phyloP scores from a whole-genome alignment of 2,329 filamentous ascomycete genomes.

The Grosmannia serpens region DNA sequence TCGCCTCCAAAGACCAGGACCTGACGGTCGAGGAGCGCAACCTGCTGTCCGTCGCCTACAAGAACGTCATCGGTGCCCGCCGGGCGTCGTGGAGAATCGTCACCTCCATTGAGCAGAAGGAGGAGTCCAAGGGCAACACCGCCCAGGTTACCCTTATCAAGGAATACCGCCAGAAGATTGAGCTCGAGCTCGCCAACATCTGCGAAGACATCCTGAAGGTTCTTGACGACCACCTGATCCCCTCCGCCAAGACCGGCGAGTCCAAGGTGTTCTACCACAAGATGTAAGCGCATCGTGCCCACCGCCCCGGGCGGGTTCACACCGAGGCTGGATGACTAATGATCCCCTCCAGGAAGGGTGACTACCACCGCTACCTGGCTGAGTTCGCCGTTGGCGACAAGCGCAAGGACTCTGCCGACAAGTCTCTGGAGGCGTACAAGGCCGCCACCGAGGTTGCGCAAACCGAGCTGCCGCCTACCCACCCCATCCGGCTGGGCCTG shows the following conservation, averaged over 20 bases:
- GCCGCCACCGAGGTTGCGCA: conserved; percentile 79
- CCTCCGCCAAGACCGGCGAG: conserved; percentile 87
- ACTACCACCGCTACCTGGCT: conserved; percentile 97
- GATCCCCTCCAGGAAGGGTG: conserved; percentile 69
- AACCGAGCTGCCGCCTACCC: conserved; percentile 80
- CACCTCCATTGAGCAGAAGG: conserved; percentile 98
- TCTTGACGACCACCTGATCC: conserved; percentile 86
- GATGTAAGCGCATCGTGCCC: conserved; percentile 50
- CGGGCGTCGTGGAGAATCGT: conserved; percentile 98
- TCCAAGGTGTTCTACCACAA: conserved; percentile 99
- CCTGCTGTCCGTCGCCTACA: conserved; percentile 95
- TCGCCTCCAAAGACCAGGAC: conserved; percentile 76
- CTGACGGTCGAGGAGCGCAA: conserved; percentile 92
- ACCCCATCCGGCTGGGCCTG: conserved; percentile 86
- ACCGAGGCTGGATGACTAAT: not conserved
- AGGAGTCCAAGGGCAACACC: conserved; percentile 97
- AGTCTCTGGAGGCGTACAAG: conserved; percentile 96
- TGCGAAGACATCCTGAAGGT: conserved; percentile 96
- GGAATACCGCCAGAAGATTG: conserved; percentile 98
- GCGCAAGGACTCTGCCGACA: conserved; percentile 88
- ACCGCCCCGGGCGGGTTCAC: not conserved
- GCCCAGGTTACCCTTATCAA: conserved; percentile 85
- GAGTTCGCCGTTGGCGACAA: conserved; percentile 92
- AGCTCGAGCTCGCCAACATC: conserved; percentile 92
- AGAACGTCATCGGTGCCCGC: conserved; percentile 95